Evolutionary conservation across 148 eudicot species (phyloP).

Genomic region (Heliamphora exappendiculata): DNA sequence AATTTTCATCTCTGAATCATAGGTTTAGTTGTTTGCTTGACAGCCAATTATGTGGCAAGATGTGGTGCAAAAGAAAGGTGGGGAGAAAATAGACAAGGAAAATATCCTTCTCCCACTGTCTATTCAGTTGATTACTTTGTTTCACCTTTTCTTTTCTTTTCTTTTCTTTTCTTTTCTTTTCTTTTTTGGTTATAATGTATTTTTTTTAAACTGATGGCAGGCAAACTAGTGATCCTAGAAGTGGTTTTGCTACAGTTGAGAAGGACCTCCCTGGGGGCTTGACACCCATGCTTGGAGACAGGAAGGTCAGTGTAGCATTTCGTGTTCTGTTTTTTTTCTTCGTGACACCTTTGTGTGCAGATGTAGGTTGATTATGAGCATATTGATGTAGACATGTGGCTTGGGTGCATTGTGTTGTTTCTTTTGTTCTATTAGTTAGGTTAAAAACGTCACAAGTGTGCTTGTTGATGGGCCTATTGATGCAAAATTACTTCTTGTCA

Average conservation of each 20-base stretch:
- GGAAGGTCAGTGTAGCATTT: slow-evolving; percentile 47
- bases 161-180: background rate
- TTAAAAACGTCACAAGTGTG: background rate
- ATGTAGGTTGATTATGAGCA: background rate
- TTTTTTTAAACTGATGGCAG: slow-evolving; percentile 40
- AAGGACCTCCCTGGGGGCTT: slow-evolving; percentile 82
- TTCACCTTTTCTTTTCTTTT: background rate
- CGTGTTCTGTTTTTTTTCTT: background rate
- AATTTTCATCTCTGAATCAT: background rate
- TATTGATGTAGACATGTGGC: background rate
- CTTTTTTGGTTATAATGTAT: too few relatives aligned
- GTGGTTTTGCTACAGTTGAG: slow-evolving; percentile 94
- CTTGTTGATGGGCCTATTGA: background rate
- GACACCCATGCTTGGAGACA: slow-evolving; percentile 98
- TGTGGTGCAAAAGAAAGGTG: background rate
- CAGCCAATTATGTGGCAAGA: background rate
- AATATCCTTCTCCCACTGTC: background rate
- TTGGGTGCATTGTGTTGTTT: background rate
- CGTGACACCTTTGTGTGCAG: background rate
- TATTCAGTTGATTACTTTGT: background rate
- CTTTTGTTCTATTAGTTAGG: background rate
- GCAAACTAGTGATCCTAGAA: slow-evolving; percentile 90
- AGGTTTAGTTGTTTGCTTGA: background rate
- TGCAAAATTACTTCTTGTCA: background rate
- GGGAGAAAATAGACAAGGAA: background rate